Evolutionary conservation across 169 alveolate species (phyloP).

Genomic region (Cryptosporidium sp.): DNA sequence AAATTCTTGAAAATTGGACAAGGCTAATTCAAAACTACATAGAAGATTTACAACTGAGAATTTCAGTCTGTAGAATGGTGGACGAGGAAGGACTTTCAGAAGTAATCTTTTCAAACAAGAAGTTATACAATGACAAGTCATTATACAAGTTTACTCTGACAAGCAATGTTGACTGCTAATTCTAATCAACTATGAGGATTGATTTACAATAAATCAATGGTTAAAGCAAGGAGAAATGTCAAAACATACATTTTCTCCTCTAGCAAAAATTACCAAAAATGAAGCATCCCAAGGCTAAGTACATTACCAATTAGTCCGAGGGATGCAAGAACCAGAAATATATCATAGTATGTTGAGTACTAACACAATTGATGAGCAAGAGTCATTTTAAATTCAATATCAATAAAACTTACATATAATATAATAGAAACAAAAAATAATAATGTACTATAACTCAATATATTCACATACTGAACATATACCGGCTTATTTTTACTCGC

Average conservation of each 20-base stretch:
- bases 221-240: too few relatives aligned
- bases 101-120: slow-evolving; percentile 9
- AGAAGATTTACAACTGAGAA: slow-evolving; percentile 29
- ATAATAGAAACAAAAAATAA: slow-evolving; percentile 40
- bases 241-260: too few relatives aligned
- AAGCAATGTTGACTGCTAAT: neutral
- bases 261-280: slow-evolving; percentile 15
- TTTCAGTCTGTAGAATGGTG: slow-evolving; percentile 6
- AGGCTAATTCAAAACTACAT: neutral
- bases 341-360: slow-evolving; percentile 18
- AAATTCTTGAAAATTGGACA: slow-evolving; percentile 28
- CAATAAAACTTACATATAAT: slow-evolving; percentile 45
- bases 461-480: slow-evolving; percentile 45
- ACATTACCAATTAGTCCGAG: slow-evolving; percentile 63
- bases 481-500: slow-evolving; percentile 31
- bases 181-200: neutral
- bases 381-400: neutral
- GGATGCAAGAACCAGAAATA: slow-evolving; percentile 36
- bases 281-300: slow-evolving; percentile 33
- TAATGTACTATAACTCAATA: slow-evolving; percentile 31
- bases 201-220: neutral
- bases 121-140: slow-evolving; percentile 37
- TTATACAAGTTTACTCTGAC: slow-evolving; percentile 14
- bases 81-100: slow-evolving; percentile 19
- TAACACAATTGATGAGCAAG: neutral